Base-by-base conservation (phyloP, 257 asterid species). In the Lantana camara region DNA sequence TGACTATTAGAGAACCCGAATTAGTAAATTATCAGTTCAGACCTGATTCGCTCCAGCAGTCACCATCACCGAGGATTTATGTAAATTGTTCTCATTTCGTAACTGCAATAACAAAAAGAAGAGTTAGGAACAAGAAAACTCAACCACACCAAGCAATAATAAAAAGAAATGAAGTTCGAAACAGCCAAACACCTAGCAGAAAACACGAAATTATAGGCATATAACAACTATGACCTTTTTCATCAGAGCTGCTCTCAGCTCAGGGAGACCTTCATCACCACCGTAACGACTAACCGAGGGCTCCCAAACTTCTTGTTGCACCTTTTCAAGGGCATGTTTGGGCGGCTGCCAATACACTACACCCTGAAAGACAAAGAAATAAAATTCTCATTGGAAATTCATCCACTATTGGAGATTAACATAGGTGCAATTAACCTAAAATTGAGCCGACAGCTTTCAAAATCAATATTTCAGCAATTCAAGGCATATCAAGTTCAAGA, bases 1-100 rank as follows among this genome's bases (percentile, higher is more conserved):
- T n/a, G n/a, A n/a, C n/a, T 22, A 2, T n/a, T 34, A 22, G 62
- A 32, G 60, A n/a, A 15, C 17, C 16, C 41, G 32, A 34, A 58
- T 32, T 41, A n/a, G n/a, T n/a, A 13, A 23, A 66, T 47, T 16
- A 14, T 51, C 41, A 15, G 7, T 15, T 24, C 73, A 45, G 69
- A 90, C 97, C 98, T 94, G 99, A 83, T 94, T 94, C 44, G 99
- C 99, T 34, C 99, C 99, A 37, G 99, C 97, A 69, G 99, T 94
- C 69, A 94, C 98, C 98, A 94, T 94, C 69, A 94, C 98, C 0
- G 96, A 86, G 64, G 97, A 90, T 64, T 90, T 90, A 45, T 71
- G 68, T 46, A 93, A 57, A 47, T 83, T 81, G 73, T 93, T 93
- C 76, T 94, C 99, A 48, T 72, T 47, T 16, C 52, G 70, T 71